Percentiles rank a stretch among this genome's conserved stretches.
phyloP scores from a whole-genome alignment of 1,284 basidiomycete genomes.

The Rhodotorula sp. region DNA sequence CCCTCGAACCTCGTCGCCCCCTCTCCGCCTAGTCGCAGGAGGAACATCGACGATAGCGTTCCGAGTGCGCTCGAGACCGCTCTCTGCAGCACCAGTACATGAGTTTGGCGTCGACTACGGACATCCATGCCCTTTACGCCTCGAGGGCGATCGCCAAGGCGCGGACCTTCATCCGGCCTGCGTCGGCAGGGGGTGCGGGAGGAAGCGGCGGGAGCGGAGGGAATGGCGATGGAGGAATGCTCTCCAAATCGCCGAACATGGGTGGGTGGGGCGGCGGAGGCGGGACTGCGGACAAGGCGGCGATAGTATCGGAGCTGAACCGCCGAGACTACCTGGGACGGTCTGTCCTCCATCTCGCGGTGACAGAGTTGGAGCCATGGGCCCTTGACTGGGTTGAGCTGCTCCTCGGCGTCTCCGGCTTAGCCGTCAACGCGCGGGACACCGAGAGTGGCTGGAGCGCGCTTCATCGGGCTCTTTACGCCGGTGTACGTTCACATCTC shows the following conservation, averaged over 20 bases:
- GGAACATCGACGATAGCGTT: no score
- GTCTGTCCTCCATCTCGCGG: slow-evolving; percentile 77
- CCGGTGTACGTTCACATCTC: slow-evolving; percentile 52
- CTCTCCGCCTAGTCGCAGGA: no score
- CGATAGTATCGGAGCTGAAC: slow-evolving; percentile 61
- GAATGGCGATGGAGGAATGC: background rate
- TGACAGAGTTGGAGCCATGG: slow-evolving; percentile 60
- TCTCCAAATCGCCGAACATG: slow-evolving; percentile 11
- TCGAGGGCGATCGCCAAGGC: slow-evolving; percentile 37
- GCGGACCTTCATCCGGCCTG: slow-evolving; percentile 28
- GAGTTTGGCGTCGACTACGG: slow-evolving; percentile 19
- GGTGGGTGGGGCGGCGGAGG: slow-evolving; percentile 13
- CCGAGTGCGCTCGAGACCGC: background rate
- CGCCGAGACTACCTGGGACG: slow-evolving; percentile 67
- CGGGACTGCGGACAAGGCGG: slow-evolving; percentile 6
- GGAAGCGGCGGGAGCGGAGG: slow-evolving; percentile 1
- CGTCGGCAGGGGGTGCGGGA: background rate
- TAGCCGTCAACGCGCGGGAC: slow-evolving; percentile 81
- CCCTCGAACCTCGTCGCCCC: no score
- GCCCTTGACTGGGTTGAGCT: slow-evolving; percentile 75
- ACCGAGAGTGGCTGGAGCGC: slow-evolving; percentile 86
- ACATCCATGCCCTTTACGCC: slow-evolving; percentile 37
- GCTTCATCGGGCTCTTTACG: slow-evolving; percentile 84
- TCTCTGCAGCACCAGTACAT: slow-evolving; percentile 11
- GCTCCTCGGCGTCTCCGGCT: slow-evolving; percentile 70